These are phyloP conservation scores for Penicillium digitatum DNA, from an alignment of 2,329 filamentous ascomycete species.

Conservation along the genomic window DNA sequence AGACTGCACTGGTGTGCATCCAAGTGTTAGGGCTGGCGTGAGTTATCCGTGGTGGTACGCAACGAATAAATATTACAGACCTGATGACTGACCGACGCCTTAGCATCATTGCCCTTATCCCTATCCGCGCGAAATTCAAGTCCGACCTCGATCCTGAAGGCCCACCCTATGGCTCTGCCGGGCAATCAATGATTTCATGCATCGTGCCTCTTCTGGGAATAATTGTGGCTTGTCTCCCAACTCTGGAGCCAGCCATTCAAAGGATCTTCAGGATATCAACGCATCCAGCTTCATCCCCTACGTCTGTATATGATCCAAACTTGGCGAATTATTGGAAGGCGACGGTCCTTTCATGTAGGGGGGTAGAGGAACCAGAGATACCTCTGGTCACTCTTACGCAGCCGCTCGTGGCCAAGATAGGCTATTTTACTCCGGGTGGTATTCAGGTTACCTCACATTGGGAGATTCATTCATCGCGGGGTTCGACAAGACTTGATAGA, in stretches of 20 bases:
- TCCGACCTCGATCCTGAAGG: constrained; percentile 7
- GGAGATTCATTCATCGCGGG: constrained; percentile 24
- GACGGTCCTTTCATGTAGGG: constrained; percentile 3
- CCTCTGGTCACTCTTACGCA: constrained; percentile 14
- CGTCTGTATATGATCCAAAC: not conserved
- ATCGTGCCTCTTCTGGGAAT: constrained; percentile 11
- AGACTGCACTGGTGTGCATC: constrained; percentile 5
- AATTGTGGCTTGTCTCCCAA: constrained; percentile 18
- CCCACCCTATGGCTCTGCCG: constrained; percentile 9
- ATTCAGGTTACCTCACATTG: constrained; percentile 24
- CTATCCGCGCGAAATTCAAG: constrained; percentile 11
- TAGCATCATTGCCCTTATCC: constrained; percentile 14
- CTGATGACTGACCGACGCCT: not conserved
- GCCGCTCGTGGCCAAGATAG: constrained; percentile 14
- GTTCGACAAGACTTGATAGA: constrained; percentile 19
- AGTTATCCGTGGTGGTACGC: not conserved
- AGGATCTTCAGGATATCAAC: not conserved
- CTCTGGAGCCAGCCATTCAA: constrained; percentile 7
- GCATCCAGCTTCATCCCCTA: constrained; percentile 2
- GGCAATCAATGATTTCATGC: constrained; percentile 15
- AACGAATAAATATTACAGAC: not conserved
- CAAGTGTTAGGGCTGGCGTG: constrained; percentile 15
- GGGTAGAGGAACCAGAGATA: constrained; percentile 14
- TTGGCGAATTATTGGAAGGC: constrained; percentile 14
- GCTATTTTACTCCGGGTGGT: constrained; percentile 16